These are phyloP conservation scores for Russula griseocarnosa DNA, from an alignment of 768 basidiomycete species.

Conservation along the genomic window DNA sequence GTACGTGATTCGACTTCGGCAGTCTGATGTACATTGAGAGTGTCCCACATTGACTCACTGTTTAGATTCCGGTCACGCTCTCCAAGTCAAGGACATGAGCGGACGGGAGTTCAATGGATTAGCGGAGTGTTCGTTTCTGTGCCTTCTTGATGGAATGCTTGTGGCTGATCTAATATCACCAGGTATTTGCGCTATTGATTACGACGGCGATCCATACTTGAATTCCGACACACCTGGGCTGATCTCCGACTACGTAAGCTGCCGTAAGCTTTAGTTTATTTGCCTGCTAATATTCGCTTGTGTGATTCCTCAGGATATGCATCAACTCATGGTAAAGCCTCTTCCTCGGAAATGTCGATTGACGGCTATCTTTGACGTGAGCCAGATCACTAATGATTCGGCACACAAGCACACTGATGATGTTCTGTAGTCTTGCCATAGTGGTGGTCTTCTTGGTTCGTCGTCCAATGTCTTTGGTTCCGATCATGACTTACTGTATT, in stretches of 20 bases:
- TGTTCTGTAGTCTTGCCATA: constrained; percentile 4
- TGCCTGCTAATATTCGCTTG: not conserved
- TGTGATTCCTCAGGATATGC: not conserved
- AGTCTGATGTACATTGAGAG: not conserved
- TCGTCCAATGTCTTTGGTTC: not conserved
- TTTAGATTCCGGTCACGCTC: constrained; percentile 11
- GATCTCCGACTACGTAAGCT: constrained; percentile 8
- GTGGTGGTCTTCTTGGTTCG: constrained; percentile 10
- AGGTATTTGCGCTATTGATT: constrained; percentile 12
- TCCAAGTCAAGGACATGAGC: not conserved
- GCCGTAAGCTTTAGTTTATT: too few relatives aligned
- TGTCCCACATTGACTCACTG: not conserved
- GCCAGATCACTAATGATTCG: not conserved
- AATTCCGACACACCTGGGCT: not conserved
- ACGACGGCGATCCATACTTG: too few relatives aligned
- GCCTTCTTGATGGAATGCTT: not conserved
- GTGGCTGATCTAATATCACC: not conserved
- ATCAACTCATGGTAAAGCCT: constrained; percentile 1
- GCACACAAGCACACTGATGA: not conserved
- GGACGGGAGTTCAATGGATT: not conserved
- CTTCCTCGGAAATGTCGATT: constrained; percentile 9
- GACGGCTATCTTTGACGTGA: constrained; percentile 15
- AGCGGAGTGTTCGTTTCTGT: not conserved
- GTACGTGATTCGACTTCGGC: not conserved
- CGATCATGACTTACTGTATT: not conserved